phyloP scores from a whole-genome alignment of 371 early-diverging fungal genomes.

The Mortierella sp. region DNA sequence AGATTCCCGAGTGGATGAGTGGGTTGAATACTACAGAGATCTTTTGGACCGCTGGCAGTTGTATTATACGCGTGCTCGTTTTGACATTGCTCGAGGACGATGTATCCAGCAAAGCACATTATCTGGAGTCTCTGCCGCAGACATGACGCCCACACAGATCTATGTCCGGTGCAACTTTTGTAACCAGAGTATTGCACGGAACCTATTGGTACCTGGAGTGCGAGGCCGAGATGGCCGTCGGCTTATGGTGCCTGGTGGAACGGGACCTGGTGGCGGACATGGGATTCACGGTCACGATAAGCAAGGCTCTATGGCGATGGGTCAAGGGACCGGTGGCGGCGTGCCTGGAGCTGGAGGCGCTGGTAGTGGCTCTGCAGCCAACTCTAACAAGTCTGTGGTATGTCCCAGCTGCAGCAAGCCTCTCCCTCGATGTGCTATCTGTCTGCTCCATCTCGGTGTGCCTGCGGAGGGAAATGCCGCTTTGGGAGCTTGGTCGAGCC shows the following conservation, averaged over 20 bases:
- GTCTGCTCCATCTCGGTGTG: slow-evolving; percentile 88
- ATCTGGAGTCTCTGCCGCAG: slow-evolving; percentile 58
- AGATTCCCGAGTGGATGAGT: slow-evolving; percentile 76
- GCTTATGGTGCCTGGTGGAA: slow-evolving; percentile 57
- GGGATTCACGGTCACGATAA: slow-evolving; percentile 44
- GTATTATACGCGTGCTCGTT: slow-evolving; percentile 83
- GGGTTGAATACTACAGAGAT: slow-evolving; percentile 90
- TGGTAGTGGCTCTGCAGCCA: slow-evolving; percentile 20
- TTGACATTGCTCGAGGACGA: slow-evolving; percentile 88
- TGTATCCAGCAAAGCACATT: slow-evolving; percentile 58
- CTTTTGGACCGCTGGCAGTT: slow-evolving; percentile 91
- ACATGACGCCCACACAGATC: slow-evolving; percentile 81
- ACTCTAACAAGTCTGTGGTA: slow-evolving; percentile 33
- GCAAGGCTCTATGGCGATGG: slow-evolving; percentile 44
- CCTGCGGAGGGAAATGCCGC: slow-evolving; percentile 65
- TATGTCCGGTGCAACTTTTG: slow-evolving; percentile 94
- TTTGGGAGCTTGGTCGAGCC: slow-evolving; percentile 44
- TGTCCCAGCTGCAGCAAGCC: slow-evolving; percentile 91
- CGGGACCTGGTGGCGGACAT: slow-evolving; percentile 26
- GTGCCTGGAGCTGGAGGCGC: slow-evolving; percentile 36
- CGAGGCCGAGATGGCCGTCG: slow-evolving; percentile 68
- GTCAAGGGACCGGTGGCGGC: slow-evolving; percentile 17
- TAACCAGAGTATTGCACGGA: slow-evolving; percentile 80
- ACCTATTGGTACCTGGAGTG: slow-evolving; percentile 63
- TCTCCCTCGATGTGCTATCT: slow-evolving; percentile 94